Evolutionary conservation across 2,329 filamentous ascomycete species (phyloP).

Genomic region (Trichoderma polysporum): DNA sequence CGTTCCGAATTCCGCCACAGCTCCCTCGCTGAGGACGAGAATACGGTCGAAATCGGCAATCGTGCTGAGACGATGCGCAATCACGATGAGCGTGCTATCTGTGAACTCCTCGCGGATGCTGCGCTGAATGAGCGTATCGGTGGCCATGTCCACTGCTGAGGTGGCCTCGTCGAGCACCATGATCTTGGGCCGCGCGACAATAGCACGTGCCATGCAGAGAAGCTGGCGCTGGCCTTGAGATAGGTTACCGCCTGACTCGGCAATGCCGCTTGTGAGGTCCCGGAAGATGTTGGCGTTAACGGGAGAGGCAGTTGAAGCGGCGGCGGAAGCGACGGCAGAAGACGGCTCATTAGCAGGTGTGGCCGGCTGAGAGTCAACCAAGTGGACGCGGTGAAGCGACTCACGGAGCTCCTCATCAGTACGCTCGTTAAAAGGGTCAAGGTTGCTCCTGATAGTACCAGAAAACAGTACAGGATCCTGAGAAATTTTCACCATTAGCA

Average conservation of each 20-base stretch:
- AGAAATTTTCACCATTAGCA: slow-evolving; percentile 22
- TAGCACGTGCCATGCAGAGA: slow-evolving; percentile 70
- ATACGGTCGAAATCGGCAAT: slow-evolving; percentile 77
- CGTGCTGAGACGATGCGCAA: slow-evolving; percentile 73
- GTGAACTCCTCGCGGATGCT: slow-evolving; percentile 71
- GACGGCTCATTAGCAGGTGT: slow-evolving; percentile 43
- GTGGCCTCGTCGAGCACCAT: slow-evolving; percentile 82
- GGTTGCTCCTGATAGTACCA: slow-evolving; percentile 72
- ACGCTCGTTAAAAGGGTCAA: slow-evolving; percentile 74
- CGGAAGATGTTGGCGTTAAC: slow-evolving; percentile 66
- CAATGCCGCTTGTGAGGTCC: slow-evolving; percentile 61
- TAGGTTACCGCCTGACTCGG: slow-evolving; percentile 71
- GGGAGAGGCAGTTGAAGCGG: slow-evolving; percentile 33
- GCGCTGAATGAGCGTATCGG: slow-evolving; percentile 71
- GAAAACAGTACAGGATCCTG: slow-evolving; percentile 79
- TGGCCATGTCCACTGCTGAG: slow-evolving; percentile 74
- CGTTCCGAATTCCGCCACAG: slow-evolving; percentile 65
- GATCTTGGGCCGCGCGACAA: slow-evolving; percentile 69
- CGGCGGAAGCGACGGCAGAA: slow-evolving; percentile 36
- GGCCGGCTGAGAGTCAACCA: slow-evolving; percentile 48
- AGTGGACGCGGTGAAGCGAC: slow-evolving; percentile 67
- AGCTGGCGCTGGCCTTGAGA: slow-evolving; percentile 77
- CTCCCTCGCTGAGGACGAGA: slow-evolving; percentile 67
- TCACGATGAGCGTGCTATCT: slow-evolving; percentile 67
- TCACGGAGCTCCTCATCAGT: slow-evolving; percentile 68